Evolutionary conservation across 2,329 filamentous ascomycete species (phyloP).

Genomic region (Epichloe hybrida): DNA sequence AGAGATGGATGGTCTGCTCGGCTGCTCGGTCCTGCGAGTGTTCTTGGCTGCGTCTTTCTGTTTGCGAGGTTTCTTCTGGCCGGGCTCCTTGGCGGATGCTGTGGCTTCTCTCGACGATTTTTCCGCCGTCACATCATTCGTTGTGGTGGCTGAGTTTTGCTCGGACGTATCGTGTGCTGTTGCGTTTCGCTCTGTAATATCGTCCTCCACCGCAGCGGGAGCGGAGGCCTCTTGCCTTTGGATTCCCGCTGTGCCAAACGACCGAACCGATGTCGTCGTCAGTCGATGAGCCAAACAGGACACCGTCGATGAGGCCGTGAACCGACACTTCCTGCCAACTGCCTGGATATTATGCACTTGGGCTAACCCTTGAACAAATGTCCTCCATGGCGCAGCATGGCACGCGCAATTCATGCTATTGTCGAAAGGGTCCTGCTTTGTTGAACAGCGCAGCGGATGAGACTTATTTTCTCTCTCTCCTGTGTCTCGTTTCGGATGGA

Average conservation of each 20-base stretch:
- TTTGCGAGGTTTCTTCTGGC: not conserved
- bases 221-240: not conserved
- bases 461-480: not conserved
- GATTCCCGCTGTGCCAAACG: not conserved
- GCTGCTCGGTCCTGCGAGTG: not conserved
- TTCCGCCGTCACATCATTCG: no score
- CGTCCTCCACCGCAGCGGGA: not conserved
- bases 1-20: not conserved
- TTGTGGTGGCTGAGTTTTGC: not conserved
- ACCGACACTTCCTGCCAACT: not conserved
- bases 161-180: not conserved
- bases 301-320: not conserved
- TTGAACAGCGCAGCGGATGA: not conserved
- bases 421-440: not conserved
- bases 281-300: not conserved
- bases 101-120: not conserved
- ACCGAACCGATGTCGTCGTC: not conserved
- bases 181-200: not conserved
- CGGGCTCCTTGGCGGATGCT: not conserved
- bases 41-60: not conserved
- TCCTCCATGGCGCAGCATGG: constrained; percentile 28
- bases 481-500: not conserved
- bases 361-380: constrained; percentile 34
- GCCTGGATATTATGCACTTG: constrained; percentile 24
- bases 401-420: constrained; percentile 34